Base-by-base conservation (phyloP, 164 flowering plant species). In the Tinospora cordifolia region DNA sequence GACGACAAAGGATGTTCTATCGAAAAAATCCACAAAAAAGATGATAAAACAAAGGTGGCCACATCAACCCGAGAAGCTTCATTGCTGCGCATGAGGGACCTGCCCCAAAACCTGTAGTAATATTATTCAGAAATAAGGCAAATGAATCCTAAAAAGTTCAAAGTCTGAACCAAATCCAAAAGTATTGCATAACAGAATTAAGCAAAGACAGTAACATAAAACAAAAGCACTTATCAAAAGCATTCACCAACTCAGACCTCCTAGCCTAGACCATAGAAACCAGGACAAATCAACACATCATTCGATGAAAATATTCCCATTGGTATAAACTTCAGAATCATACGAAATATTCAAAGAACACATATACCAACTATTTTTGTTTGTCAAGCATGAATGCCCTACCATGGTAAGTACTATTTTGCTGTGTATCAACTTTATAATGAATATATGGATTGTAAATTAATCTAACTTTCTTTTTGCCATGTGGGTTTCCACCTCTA, bases 31-130 rank as follows among this genome's bases (percentile, higher is more conserved):
- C 68, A 41, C 74, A 72, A 22, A 80, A 72, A 71, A 80, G 73
- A 71, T 71, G 62, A 69, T 71, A 57, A 68, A 77, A 70, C 36
- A 75, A 70, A 38, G 73, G 8, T 44, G 77, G 34, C 54, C 70
- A 77, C 44, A 59, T 49, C 30, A 81, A 47, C 46, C 77, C 76
- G 44, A 77, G 26, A 40, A 77, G 57, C 83, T 77, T 71, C 64
- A 74, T 51, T 17, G 70, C 65, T 46, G n/a, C 72, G 70, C 24
- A 51, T 64, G 66, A 11, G 49, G 39, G 51, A 66, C 57, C 66
- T 34, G 72, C 68, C 17, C 77, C 75, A 69, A 67, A 71, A 71
- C 82, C 84, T 81, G 83, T 78, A 78, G 41, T 2, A 69, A 69
- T 1, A 62, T 21, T 9, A 65, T 39, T 44, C 22, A 67, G 27